phyloP scores from a whole-genome alignment of 257 asterid genomes.

The Solanum medicagineum region DNA sequence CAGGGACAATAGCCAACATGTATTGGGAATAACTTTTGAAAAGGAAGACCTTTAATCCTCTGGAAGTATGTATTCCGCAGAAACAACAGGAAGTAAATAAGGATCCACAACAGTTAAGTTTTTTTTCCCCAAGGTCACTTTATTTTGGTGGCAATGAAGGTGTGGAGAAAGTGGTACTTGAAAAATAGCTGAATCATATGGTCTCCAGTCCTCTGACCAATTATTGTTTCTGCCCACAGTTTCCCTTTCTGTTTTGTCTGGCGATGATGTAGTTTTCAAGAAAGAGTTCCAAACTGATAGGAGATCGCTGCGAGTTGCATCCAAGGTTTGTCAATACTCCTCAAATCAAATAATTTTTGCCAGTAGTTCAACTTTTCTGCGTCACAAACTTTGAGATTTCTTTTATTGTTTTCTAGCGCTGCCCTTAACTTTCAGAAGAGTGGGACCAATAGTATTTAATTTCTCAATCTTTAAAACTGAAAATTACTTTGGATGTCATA shows the following conservation, averaged over 20 bases:
- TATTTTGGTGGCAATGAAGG: background rate
- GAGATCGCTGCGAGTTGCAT: constrained; percentile 33
- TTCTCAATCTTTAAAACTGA: background rate
- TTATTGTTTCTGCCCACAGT: constrained; percentile 19
- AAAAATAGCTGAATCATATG: background rate
- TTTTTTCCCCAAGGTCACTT: too few relatives aligned
- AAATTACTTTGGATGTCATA: background rate
- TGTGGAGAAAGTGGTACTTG: background rate
- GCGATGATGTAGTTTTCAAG: constrained; percentile 13
- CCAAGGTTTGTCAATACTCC: constrained; percentile 18
- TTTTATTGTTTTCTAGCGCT: background rate
- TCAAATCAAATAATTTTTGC: background rate
- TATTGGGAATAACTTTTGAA: background rate
- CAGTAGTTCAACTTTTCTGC: background rate
- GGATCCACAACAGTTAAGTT: background rate
- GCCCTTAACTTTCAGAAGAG: background rate
- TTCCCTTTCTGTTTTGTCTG: constrained; percentile 19
- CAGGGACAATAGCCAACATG: background rate
- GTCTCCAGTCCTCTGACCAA: background rate
- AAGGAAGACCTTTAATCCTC: background rate
- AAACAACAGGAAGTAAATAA: background rate
- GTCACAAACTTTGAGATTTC: background rate
- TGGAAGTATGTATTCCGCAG: background rate
- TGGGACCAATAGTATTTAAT: background rate
- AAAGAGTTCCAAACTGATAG: constrained; percentile 25